Base-by-base conservation (phyloP, 305 asterid species). In the Striga hermonthica region DNA sequence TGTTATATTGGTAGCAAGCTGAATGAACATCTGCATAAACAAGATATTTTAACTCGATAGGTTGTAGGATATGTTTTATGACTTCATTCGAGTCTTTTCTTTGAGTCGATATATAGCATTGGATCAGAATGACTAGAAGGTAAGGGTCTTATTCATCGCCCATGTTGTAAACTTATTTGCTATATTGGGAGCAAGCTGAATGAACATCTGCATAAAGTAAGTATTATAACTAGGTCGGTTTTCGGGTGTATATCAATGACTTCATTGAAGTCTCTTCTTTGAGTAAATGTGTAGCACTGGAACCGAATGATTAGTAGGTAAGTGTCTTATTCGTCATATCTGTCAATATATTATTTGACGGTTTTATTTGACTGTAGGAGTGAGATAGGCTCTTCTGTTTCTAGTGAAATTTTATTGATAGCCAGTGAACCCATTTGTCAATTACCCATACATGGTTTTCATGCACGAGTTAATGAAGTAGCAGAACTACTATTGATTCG, bases 271-370 rank as follows among this genome's bases (percentile, higher is more conserved):
- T 4, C 9, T 9, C 37, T 48, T 64, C 58, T 8, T 22, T 12
- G 40, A 22, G 40, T 14, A 22, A n/a, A 5, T 59, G 65, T 47
- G 14, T 12, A 60, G 45, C 9, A 57, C 62, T 28, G 48, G 38
- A 34, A 54, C 61, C 55, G 39, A 56, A 36, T 2, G 31, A 22
- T 22, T 22, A 22, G 31, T 54, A 35, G 40, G 5, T 4, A 36
- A 45, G 60, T 47, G 38, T 4, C 57, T 61, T 41, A 16, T 60
- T 43, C 69, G 14, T 41, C 49, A 22, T 22, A 45, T 40, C 60
- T 70, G 62, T 53, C 60, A 41, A n/a, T 22, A 16, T 57, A 50
- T 49, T 58, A 41, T 11, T 13, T 9, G 9, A 4, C 50, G 49
- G 3, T 34, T 5, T n/a, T 2, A n/a, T 38, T 6, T 40, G 16